These are phyloP conservation scores for Diutina mesorugosa DNA, from an alignment of 1,139 yeast genomes.

Conservation along the genomic window DNA sequence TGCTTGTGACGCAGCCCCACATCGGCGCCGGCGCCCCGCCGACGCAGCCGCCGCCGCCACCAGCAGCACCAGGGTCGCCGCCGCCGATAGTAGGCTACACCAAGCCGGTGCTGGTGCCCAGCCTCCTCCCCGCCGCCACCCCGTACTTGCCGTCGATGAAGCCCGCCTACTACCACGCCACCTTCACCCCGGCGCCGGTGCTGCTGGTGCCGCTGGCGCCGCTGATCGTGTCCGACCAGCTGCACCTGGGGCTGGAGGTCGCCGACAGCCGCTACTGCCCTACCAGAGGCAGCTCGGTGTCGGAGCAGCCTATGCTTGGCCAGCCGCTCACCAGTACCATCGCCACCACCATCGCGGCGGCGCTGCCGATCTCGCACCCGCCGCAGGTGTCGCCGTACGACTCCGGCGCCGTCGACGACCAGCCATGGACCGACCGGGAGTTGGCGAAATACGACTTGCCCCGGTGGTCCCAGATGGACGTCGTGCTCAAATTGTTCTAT, in stretches of 20 bases:
- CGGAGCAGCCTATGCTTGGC: neutral
- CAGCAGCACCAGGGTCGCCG: neutral
- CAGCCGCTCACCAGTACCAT: neutral
- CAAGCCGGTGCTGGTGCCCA: slow-evolving; percentile 2
- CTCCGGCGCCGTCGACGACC: neutral
- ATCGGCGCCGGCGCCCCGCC: slow-evolving; percentile 3
- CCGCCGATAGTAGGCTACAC: neutral
- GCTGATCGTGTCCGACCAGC: slow-evolving; percentile 2
- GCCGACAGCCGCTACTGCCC: neutral
- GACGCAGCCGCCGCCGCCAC: neutral
- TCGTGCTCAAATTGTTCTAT: slow-evolving; percentile 34
- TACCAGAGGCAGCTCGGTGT: neutral
- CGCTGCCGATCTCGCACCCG: neutral
- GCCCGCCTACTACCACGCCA: neutral
- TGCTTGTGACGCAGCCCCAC: neutral
- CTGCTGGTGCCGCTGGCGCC: slow-evolving; percentile 5
- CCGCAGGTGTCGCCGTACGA: neutral
- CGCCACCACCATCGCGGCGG: neutral
- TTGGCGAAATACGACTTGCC: slow-evolving; percentile 27
- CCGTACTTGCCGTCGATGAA: slow-evolving; percentile 4
- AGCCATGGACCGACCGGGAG: slow-evolving; percentile 3
- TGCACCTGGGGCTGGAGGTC: neutral
- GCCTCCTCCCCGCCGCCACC: slow-evolving; percentile 5
- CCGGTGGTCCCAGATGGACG: slow-evolving; percentile 19
- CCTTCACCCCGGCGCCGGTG: slow-evolving; percentile 2